These are phyloP conservation scores for Irpex rosettiformis DNA, from an alignment of 1,284 basidiomycete genomes.

Conservation along the genomic window DNA sequence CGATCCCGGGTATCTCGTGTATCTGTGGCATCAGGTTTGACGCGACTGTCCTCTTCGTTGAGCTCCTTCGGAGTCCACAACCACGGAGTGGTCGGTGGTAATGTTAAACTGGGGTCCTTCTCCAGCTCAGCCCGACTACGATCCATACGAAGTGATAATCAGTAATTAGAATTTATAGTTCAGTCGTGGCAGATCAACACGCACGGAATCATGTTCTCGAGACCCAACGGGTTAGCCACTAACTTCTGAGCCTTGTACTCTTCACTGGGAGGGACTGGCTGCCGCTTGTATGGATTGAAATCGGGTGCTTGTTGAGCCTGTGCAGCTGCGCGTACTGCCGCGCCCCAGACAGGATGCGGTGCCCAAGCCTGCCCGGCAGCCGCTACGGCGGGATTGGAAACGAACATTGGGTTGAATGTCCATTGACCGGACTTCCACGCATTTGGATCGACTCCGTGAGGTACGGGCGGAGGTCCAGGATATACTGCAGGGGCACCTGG, in stretches of 20 bases:
- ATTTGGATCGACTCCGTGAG: slow-evolving; percentile 26
- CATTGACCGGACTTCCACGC: slow-evolving; percentile 27
- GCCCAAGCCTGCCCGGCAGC: slow-evolving; percentile 17
- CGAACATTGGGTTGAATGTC: slow-evolving; percentile 27
- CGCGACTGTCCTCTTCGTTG: slow-evolving; percentile 20
- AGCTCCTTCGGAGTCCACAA: slow-evolving; percentile 34
- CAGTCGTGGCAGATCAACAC: slow-evolving; percentile 23
- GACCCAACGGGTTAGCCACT: slow-evolving; percentile 57
- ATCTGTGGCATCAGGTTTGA: slow-evolving; percentile 3
- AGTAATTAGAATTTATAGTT: neutral
- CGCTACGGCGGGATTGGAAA: slow-evolving; percentile 7
- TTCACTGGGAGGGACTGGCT: slow-evolving; percentile 51
- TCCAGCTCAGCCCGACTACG: neutral
- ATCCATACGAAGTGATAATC: slow-evolving; percentile 2
- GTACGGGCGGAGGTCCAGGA: slow-evolving; percentile 26
- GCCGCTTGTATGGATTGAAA: slow-evolving; percentile 61
- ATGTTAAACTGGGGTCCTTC: neutral
- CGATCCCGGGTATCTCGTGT: slow-evolving; percentile 13
- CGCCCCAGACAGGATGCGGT: slow-evolving; percentile 28
- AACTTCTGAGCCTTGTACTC: slow-evolving; percentile 58
- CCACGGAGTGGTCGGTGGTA: slow-evolving; percentile 28
- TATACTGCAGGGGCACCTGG: slow-evolving; percentile 20
- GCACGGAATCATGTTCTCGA: slow-evolving; percentile 65
- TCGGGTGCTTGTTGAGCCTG: slow-evolving; percentile 24
- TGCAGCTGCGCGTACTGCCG: slow-evolving; percentile 4